Percentiles rank a stretch among this genome's conserved stretches.
Evolutionary conservation across 495 filamentous ascomycete genomes (phyloP).

Genomic region (Cercophora sp.): DNA sequence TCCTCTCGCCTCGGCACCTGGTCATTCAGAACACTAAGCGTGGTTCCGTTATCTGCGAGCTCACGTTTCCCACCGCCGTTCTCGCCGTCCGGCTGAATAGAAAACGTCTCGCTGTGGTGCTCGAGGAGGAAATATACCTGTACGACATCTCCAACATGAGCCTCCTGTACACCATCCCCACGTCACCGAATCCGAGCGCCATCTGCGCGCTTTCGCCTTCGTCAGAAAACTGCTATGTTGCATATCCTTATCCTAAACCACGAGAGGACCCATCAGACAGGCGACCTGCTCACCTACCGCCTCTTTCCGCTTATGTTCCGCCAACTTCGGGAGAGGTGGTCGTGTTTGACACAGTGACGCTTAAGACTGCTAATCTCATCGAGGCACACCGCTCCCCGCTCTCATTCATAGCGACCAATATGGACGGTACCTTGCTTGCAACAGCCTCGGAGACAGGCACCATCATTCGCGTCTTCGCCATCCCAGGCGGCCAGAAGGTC

Average conservation of each 20-base stretch:
- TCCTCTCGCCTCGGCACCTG: slow-evolving; percentile 82
- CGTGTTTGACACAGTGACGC: slow-evolving; percentile 79
- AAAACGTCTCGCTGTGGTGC: slow-evolving; percentile 85
- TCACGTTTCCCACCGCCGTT: slow-evolving; percentile 93
- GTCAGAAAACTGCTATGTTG: slow-evolving; percentile 92
- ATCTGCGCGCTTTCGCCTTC: slow-evolving; percentile 91
- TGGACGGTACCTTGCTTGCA: slow-evolving; percentile 86
- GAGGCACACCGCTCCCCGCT: slow-evolving; percentile 94
- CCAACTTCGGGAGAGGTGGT: slow-evolving; percentile 90
- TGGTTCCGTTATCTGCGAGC: slow-evolving; percentile 94
- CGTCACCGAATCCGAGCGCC: slow-evolving; percentile 85
- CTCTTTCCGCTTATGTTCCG: slow-evolving; percentile 65
- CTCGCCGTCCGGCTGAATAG: slow-evolving; percentile 90
- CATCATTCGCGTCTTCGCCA: slow-evolving; percentile 89
- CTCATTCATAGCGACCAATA: slow-evolving; percentile 84
- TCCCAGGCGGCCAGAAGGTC: slow-evolving; percentile 84
- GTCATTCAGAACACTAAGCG: slow-evolving; percentile 98
- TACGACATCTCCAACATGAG: slow-evolving; percentile 99
- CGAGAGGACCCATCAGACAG: slow-evolving; percentile 50
- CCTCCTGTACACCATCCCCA: slow-evolving; percentile 81
- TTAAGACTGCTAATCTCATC: slow-evolving; percentile 87
- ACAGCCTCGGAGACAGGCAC: slow-evolving; percentile 97
- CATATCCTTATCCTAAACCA: slow-evolving; percentile 87
- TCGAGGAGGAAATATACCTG: slow-evolving; percentile 93
- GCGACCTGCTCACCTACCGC: slow-evolving; percentile 81